phyloP scores from a whole-genome alignment of 2,329 filamentous ascomycete genomes.

The Geosmithia putterillii region DNA sequence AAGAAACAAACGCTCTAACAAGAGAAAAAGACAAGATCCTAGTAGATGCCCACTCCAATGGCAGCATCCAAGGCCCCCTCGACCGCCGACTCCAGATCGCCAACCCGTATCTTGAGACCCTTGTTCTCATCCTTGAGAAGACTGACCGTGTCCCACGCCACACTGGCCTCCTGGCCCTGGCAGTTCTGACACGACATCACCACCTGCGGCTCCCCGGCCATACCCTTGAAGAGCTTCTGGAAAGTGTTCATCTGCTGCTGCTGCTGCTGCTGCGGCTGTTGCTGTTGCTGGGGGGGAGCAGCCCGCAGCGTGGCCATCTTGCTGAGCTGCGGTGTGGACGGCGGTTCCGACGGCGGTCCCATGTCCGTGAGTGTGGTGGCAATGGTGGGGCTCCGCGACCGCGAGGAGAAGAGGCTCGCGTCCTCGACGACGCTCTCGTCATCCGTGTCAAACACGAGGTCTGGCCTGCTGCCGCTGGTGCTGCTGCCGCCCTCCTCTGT shows the following conservation, averaged over 20 bases:
- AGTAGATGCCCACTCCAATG: constrained; percentile 40
- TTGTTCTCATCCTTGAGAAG: constrained; percentile 50
- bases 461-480: constrained; percentile 27
- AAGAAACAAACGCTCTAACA: constrained; percentile 1
- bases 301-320: constrained; percentile 5
- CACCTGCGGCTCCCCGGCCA: constrained; percentile 20
- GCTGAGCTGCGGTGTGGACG: constrained; percentile 6
- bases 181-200: constrained; percentile 38
- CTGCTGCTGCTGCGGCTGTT: constrained; percentile 22
- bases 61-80: constrained; percentile 48
- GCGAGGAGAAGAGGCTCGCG: constrained; percentile 42
- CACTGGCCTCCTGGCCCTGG: constrained; percentile 41
- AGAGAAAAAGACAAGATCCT: constrained; percentile 4
- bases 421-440: constrained; percentile 32
- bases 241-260: constrained; percentile 19
- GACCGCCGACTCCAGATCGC: constrained; percentile 45
- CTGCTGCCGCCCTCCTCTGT: too few species aligned
- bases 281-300: background rate
- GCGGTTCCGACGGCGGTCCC: constrained; percentile 8
- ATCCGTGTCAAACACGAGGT: constrained; percentile 33
- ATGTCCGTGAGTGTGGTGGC: constrained; percentile 23
- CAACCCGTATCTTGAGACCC: constrained; percentile 45
- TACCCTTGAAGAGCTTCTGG: constrained; percentile 29
- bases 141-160: constrained; percentile 54
- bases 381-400: constrained; percentile 44